These are phyloP conservation scores for Ascochyta fabae DNA, from an alignment of 2,329 filamentous ascomycete species.

Conservation along the genomic window DNA sequence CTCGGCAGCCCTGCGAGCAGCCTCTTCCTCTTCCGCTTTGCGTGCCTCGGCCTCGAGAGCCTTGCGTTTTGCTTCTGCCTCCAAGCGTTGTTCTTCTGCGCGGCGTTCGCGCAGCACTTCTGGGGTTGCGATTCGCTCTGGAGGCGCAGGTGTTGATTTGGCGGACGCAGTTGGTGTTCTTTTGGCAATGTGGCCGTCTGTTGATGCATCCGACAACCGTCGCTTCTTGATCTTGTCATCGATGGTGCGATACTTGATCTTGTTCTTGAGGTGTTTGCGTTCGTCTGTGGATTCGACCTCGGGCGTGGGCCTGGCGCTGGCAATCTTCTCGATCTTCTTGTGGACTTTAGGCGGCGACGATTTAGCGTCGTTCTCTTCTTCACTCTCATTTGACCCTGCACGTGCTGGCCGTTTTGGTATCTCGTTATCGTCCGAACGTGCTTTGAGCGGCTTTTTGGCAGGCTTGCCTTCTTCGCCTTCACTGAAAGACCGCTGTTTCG, in stretches of 20 bases:
- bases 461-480: constrained; percentile 45
- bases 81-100: constrained; percentile 42
- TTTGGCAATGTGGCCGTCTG: constrained; percentile 39
- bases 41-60: constrained; percentile 35
- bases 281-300: constrained; percentile 47
- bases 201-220: constrained; percentile 40
- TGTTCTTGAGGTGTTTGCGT: constrained; percentile 39
- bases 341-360: constrained; percentile 35
- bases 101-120: constrained; percentile 44
- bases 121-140: constrained; percentile 43
- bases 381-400: constrained; percentile 40
- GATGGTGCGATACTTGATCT: constrained; percentile 41
- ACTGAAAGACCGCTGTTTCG: constrained; percentile 43
- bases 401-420: constrained; percentile 31
- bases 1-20: constrained; percentile 37
- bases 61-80: constrained; percentile 36
- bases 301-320: constrained; percentile 40
- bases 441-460: constrained; percentile 41
- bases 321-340: constrained; percentile 33
- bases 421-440: constrained; percentile 41
- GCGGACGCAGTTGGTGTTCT: constrained; percentile 44
- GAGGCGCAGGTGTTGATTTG: constrained; percentile 45
- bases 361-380: constrained; percentile 36
- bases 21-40: constrained; percentile 38
- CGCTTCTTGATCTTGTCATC: constrained; percentile 45